Base-by-base conservation (phyloP, 257 asterid genomes). In the Solanum gracilifrons region DNA sequence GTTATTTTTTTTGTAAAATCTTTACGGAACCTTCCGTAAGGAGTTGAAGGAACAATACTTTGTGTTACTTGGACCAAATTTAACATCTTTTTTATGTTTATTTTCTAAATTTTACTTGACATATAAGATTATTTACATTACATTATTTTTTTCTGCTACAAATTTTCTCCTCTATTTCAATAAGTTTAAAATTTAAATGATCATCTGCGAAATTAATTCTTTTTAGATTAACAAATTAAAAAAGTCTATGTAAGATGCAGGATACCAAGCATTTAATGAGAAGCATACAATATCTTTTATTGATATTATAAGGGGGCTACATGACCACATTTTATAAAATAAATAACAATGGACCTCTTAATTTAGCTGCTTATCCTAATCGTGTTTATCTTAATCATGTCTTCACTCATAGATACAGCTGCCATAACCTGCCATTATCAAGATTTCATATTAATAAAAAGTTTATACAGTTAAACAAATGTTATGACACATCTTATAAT, bases 401-500 rank as follows among this genome's bases (percentile, higher is more conserved):
- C 69, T 48, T 80, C 69, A 80, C 5, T 80, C 86, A 64, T 93
- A 93, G 41, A 80, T 76, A 89, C 95, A 92, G 89, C 92, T 55
- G 51, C 91, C 92, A 86, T 91, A 92, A 86, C 96, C 96, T 93
- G 95, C 82, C 90, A 75, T 89, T 29, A n/a, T 6, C 66, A 79
- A 79, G 16, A 43, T 43, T 25, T 7, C 39, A 27, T 43, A 25
- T 43, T 43, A 43, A 43, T 43, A 58, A 58, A 58, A 20, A 58
- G 11, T 58, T 20, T 48, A 0, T 16, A 58, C 1, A 0, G 1
- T 9, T 9, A 0, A 0, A 21, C 27, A 58, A 21, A 21, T 8
- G 0, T 58, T 20, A 58, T 0, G 11, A 58, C 27, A 58, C 1
- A 58, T 55, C 13, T 58, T 3, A 4, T 1, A 1, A 9, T 0